These are phyloP conservation scores for Fragaria vesca DNA, from an alignment of 306 rosid genomes.

Conservation along the genomic window DNA sequence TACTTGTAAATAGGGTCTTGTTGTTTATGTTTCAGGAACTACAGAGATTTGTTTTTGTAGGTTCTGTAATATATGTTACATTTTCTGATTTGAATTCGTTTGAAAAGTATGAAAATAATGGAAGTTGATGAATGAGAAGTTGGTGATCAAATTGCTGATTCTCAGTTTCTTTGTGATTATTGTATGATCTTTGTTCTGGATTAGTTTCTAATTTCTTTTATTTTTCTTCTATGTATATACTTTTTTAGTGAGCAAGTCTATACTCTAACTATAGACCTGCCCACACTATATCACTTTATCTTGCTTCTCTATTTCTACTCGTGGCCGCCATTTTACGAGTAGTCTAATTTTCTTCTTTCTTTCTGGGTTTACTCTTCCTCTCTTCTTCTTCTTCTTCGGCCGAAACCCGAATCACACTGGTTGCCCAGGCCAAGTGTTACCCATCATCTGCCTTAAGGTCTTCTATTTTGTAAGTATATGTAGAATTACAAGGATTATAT, in stretches of 20 bases:
- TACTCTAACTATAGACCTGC: neutral
- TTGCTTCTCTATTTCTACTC: too few relatives aligned
- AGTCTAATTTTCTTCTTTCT: neutral
- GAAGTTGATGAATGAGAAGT: constrained; percentile 19
- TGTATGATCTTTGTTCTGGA: neutral
- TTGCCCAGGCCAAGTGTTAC: neutral
- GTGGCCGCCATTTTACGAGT: neutral
- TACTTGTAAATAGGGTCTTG: neutral
- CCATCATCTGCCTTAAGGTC: neutral
- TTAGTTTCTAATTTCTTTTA: too few relatives aligned
- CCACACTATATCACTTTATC: neutral
- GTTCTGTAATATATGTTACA: neutral
- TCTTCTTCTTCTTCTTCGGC: neutral
- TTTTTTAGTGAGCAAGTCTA: neutral
- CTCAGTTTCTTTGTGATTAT: neutral
- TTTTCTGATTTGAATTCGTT: neutral
- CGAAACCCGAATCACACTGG: neutral
- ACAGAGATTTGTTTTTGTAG: neutral
- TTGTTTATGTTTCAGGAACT: neutral
- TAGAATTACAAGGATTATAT: neutral
- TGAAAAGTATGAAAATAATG: constrained; percentile 5
- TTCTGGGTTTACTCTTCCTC: too few relatives aligned
- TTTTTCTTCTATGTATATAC: too few relatives aligned
- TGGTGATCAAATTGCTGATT: neutral
- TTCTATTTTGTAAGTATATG: neutral